phyloP scores from a whole-genome alignment of 805 yeast genomes.

The Suhomyces vadensis region DNA sequence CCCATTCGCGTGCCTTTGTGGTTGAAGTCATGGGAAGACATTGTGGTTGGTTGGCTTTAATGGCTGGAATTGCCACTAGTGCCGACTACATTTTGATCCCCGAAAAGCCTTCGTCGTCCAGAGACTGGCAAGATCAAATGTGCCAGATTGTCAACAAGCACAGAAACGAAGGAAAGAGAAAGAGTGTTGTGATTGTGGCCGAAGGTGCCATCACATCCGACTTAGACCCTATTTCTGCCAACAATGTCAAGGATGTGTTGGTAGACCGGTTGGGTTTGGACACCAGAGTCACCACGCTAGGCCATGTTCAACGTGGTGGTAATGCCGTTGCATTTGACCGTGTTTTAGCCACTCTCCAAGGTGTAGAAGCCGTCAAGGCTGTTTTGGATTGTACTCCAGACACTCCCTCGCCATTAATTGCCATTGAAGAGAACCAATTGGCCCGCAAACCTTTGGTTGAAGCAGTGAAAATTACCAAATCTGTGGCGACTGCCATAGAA shows the following conservation, averaged over 20 bases:
- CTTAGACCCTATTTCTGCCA: slow-evolving; percentile 76
- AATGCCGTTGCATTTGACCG: slow-evolving; percentile 96
- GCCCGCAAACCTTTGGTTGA: slow-evolving; percentile 84
- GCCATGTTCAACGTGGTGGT: slow-evolving; percentile 99
- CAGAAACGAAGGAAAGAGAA: slow-evolving; percentile 85
- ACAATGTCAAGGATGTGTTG: slow-evolving; percentile 77
- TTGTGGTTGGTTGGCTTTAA: slow-evolving; percentile 97
- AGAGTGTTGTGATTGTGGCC: slow-evolving; percentile 94
- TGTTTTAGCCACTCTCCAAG: slow-evolving; percentile 89
- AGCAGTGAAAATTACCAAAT: slow-evolving; percentile 81
- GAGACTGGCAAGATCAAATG: slow-evolving; percentile 80
- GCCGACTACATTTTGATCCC: slow-evolving; percentile 96
- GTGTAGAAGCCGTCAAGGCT: slow-evolving; percentile 96
- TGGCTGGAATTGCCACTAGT: slow-evolving; percentile 96
- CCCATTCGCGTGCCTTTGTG: slow-evolving; percentile 96
- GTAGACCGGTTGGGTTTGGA: slow-evolving; percentile 79
- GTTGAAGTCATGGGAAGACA: slow-evolving; percentile 99
- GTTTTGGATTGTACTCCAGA: slow-evolving; percentile 84
- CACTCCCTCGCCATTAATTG: slow-evolving; percentile 94
- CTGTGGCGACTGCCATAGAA: slow-evolving; percentile 88
- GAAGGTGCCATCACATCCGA: slow-evolving; percentile 93
- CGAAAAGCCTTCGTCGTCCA: slow-evolving; percentile 80
- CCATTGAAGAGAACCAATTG: slow-evolving; percentile 82
- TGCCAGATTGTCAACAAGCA: slow-evolving; percentile 73
- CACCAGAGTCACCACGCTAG: slow-evolving; percentile 91